phyloP scores from a whole-genome alignment of 2,329 filamentous ascomycete species.

The Fusarium sp. region DNA sequence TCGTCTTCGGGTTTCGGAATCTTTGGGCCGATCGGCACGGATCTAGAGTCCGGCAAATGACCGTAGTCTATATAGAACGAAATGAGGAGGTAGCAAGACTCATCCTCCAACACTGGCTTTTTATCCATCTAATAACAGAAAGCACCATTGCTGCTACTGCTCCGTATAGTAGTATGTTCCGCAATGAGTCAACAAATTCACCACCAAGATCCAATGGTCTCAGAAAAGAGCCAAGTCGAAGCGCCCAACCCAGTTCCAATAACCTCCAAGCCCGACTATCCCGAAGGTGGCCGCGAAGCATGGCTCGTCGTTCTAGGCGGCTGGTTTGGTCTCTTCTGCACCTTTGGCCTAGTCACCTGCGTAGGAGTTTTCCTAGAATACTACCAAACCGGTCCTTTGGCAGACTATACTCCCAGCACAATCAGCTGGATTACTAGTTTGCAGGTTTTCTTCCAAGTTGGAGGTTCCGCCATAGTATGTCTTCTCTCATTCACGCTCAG shows the following conservation, averaged over 20 bases:
- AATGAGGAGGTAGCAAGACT: background rate
- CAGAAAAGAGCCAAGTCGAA: accelerated
- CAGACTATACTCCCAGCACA: accelerated
- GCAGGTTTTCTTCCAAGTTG: background rate
- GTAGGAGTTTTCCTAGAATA: background rate
- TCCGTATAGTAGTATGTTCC: too few species aligned
- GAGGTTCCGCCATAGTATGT: background rate
- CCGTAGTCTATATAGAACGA: background rate
- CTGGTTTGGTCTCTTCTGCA: conserved; percentile 8
- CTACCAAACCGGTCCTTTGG: accelerated
- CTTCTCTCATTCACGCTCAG: accelerated
- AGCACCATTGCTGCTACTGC: too few species aligned
- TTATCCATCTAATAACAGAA: too few species aligned
- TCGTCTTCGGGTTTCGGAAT: background rate
- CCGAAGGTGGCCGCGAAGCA: background rate
- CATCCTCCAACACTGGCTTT: too few species aligned
- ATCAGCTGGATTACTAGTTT: conserved; percentile 1
- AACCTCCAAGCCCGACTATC: accelerated
- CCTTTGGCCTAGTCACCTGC: background rate
- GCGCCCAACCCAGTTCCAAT: accelerated
- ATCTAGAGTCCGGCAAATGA: background rate
- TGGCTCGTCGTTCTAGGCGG: background rate
- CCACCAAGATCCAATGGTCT: accelerated
- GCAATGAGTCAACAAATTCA: too few species aligned
- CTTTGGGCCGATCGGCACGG: background rate